Evolutionary conservation across 192 early-diverging fungal species (phyloP), one percentile per base, ranked within the genome.

Genomic region (Glomus cerebriforme): DNA sequence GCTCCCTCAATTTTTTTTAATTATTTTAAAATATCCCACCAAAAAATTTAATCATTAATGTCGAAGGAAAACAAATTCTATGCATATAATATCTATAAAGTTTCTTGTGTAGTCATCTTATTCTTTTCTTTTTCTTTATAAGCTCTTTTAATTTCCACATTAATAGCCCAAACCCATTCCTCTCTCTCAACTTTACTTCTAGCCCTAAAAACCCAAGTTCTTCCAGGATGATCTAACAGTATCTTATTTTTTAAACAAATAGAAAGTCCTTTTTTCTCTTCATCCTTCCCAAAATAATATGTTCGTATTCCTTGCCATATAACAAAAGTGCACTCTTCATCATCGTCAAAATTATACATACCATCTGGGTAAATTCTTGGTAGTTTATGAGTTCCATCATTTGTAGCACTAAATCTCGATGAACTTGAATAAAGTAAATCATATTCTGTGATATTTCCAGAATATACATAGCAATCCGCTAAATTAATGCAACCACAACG

Each of bases 151-250:
- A 85, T 81, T 73, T 85, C 84, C 2, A 78, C 80, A 35, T 85
- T 85, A 35, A 85, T 43, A 2, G 84, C 84, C 73, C 70, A 64
- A 32, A 85, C 84, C 84, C 84, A 85, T 39, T 85, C 80, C 35
- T 85, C 84, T 43, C 82, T 63, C 43, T 85, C 84, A 1, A 76
- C 39, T 13, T 81, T 75, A 34, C 75, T 82, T 15, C 81, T 64
- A 2, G 84, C 78, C 31, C 84, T 65, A 35, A 82, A 58, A 1
- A 85, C 74, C 60, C 75, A 43, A 64, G 10, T 26, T 43, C 47
- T 66, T 24, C 75, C 75, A 45, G 32, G 2, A 73, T 13, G 2
- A 73, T 73, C 49, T 24, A 73, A 73, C 22, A 4, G 59, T 29
- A 13, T 22, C 19, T 59, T 73, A 26, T 54, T 73, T 73, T 54